A percentile compares a stretch with the other conserved stretches of the same genome.
phyloP scores from a whole-genome alignment of 106 monocot species.

The Dendrobium huoshanense region DNA sequence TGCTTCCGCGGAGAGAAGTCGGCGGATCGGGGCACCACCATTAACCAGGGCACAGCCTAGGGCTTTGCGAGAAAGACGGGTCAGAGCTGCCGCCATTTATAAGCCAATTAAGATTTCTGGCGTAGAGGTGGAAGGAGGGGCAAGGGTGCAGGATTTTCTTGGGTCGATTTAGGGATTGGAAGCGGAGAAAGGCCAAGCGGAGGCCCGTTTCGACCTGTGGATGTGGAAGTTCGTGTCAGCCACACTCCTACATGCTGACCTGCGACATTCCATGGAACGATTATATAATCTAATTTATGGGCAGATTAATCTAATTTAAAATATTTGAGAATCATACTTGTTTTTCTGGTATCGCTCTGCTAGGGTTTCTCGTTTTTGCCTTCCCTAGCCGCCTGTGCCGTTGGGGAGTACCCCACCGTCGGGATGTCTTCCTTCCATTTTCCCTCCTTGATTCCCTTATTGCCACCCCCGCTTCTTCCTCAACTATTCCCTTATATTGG shows the following conservation, averaged over 20 bases:
- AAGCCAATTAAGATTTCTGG: neutral
- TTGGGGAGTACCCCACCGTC: too few relatives aligned
- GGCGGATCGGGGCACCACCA: neutral
- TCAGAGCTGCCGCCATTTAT: neutral
- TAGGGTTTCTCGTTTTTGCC: too few relatives aligned
- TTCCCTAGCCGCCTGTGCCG: too few relatives aligned
- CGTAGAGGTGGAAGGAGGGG: neutral
- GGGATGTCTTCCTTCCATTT: too few relatives aligned
- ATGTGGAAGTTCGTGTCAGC: neutral
- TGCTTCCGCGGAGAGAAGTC: slow-evolving; percentile 12
- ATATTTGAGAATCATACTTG: too few relatives aligned
- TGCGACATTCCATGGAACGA: neutral
- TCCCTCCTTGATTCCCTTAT: too few relatives aligned
- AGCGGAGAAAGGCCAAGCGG: neutral
- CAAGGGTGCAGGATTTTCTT: neutral
- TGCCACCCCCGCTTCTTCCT: too few relatives aligned
- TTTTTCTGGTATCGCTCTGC: too few relatives aligned
- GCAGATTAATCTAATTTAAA: too few relatives aligned
- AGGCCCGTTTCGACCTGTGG: neutral
- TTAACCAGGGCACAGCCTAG: slow-evolving; percentile 1
- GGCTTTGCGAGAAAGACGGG: slow-evolving; percentile 14
- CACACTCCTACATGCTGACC: neutral
- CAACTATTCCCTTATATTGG: too few relatives aligned
- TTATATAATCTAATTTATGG: too few relatives aligned
- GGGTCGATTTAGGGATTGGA: slow-evolving; percentile 1